These are phyloP conservation scores for Dalbergia cochinchinensis DNA, from an alignment of 306 rosid species.

Conservation along the genomic window DNA sequence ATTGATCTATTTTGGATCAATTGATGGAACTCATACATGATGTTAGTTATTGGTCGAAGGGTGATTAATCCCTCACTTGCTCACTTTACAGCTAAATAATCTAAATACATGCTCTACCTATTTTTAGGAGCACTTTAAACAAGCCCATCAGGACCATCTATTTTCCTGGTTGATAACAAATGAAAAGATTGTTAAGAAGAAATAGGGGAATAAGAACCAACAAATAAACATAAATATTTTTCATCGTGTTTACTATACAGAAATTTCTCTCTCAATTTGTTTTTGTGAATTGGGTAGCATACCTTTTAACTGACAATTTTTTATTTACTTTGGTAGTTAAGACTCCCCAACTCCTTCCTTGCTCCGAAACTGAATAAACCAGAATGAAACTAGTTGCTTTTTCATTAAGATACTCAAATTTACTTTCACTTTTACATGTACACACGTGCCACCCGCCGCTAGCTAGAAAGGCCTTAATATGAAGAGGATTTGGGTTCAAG, in stretches of 20 bases:
- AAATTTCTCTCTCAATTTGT: neutral
- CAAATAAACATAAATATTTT: neutral
- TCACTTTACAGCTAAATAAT: too few relatives aligned
- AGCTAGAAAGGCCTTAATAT: slow-evolving; percentile 46
- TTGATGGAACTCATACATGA: too few relatives aligned
- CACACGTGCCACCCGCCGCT: slow-evolving; percentile 52
- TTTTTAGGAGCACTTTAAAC: too few relatives aligned
- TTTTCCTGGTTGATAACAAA: neutral
- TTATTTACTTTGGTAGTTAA: slow-evolving; percentile 34
- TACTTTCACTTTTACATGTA: slow-evolving; percentile 41
- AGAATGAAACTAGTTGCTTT: slow-evolving; percentile 23
- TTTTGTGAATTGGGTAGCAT: neutral
- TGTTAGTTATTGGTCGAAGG: too few relatives aligned
- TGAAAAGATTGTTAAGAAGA: neutral
- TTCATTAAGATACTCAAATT: slow-evolving; percentile 40
- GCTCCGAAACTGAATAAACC: slow-evolving; percentile 24
- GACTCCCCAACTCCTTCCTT: slow-evolving; percentile 20
- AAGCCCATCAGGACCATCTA: neutral
- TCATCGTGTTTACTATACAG: neutral
- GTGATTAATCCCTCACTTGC: too few relatives aligned
- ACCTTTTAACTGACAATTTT: slow-evolving; percentile 7
- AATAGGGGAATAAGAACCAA: neutral
- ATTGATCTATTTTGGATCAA: too few relatives aligned
- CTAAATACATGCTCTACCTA: too few relatives aligned
- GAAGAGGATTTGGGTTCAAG: slow-evolving; percentile 52